A percentile compares a stretch with the other conserved stretches of the same genome.
Conservation (phyloP, 2,329 filamentous ascomycete species). For the Leptosphaerulina australis region DNA sequence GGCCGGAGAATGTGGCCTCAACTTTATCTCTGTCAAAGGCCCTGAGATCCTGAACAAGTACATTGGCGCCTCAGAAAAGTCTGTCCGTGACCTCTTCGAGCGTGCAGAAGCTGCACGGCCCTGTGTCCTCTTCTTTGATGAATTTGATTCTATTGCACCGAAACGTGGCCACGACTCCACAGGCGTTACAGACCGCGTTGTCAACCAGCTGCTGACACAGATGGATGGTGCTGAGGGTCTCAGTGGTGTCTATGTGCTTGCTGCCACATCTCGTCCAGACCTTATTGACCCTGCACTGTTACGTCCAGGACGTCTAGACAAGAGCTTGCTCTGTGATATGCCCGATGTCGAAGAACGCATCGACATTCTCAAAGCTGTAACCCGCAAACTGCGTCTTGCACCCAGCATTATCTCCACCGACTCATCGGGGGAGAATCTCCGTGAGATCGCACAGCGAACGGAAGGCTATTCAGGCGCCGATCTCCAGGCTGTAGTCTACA, state of each 20-base stretch:
- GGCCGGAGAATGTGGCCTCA: constrained; percentile 95
- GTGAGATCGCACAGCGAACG: constrained; percentile 78
- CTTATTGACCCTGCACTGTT: constrained; percentile 93
- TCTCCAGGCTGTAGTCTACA: constrained; percentile 92
- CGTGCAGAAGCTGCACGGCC: constrained; percentile 87
- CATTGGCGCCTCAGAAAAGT: constrained; percentile 96
- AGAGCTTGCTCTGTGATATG: constrained; percentile 90
- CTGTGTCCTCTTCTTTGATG: constrained; percentile 97
- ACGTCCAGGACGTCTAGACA: constrained; percentile 89
- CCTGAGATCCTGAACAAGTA: constrained; percentile 99
- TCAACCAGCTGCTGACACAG: constrained; percentile 96
- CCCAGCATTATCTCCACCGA: constrained; percentile 63
- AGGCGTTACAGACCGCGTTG: constrained; percentile 96
- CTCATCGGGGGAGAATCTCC: constrained; percentile 53
- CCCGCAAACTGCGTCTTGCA: constrained; percentile 76
- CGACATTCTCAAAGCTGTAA: constrained; percentile 87
- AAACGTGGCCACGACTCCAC: constrained; percentile 97
- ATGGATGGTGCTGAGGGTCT: constrained; percentile 98
- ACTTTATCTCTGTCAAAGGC: constrained; percentile 98
- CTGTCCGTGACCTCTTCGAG: constrained; percentile 92
- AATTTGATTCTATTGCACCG: constrained; percentile 97
- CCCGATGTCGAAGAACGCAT: constrained; percentile 78
- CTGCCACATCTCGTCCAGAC: constrained; percentile 90
- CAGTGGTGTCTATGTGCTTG: constrained; percentile 93
- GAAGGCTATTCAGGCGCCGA: constrained; percentile 94